Evolutionary conservation across 441 rosid genomes (phyloP), one percentile per base, ranked within the genome.

Genomic region (Aleurites moluccanus): DNA sequence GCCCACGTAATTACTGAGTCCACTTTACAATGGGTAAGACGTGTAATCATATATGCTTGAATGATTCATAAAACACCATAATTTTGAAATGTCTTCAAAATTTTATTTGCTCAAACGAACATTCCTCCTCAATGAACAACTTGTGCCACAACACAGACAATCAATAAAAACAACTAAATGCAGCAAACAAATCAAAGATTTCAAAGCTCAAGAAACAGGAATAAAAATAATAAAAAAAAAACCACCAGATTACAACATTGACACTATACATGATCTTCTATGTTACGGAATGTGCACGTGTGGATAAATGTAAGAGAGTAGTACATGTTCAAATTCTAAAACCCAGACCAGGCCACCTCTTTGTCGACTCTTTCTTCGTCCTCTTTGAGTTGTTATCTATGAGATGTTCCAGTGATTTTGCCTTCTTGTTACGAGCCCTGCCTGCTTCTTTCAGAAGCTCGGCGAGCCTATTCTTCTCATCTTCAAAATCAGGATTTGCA

Each of bases 361-460:
- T 96, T 20, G 84, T 81, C 13, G 85, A 86, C 75, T 88, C 92
- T 83, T 92, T 93, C 91, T 90, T 94, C 15, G 84, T 70, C 82
- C 93, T 92, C 85, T 83, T 93, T 49, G 99, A 89, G 75, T 67
- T 89, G 65, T 94, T 97, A 81, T 92, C 97, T 1, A 96, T 92
- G 72, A 96, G 97, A 79, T 91, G 92, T 83, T 92, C 94, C 15
- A 96, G 90, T 2, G 99, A 96, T 79, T 90, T 96, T n/a, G 99
- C 94, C 83, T 93, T 92, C 74, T 90, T 83, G 81, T 89, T 96
- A 53, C 98, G 83, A 10, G 97, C 77, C 81, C 97, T 81, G 67
- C 99, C 99, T 0, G 98, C 97, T 82, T 96, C 99, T 82, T 96
- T 96, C 72, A 93, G 88, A 55, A 96, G 97, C 87, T 96, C 98